Conservation (phyloP, 495 filamentous ascomycete species). For the Aspergillus wentii region DNA sequence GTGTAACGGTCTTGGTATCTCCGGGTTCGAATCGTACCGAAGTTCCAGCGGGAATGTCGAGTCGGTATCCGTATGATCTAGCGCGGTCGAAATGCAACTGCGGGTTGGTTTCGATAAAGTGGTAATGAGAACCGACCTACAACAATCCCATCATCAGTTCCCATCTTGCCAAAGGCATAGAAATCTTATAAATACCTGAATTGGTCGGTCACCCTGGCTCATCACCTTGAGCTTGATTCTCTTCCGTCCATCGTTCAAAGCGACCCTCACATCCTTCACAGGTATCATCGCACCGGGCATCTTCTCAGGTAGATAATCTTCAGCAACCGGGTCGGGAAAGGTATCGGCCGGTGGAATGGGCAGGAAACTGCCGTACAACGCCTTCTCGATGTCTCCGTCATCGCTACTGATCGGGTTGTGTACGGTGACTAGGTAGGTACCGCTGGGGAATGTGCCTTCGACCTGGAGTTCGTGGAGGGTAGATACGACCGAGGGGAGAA, state of each 20-base stretch:
- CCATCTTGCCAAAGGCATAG: background rate
- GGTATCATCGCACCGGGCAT: conserved; percentile 77
- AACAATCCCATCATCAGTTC: background rate
- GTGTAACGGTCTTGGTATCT: conserved; percentile 84
- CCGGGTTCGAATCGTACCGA: conserved; percentile 95
- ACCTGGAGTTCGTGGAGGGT: conserved; percentile 82
- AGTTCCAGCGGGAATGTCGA: conserved; percentile 89
- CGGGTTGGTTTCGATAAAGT: conserved; percentile 92
- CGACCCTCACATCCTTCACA: conserved; percentile 58
- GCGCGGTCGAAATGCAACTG: conserved; percentile 87
- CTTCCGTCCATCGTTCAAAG: conserved; percentile 69
- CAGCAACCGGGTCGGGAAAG: conserved; percentile 60
- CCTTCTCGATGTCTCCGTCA: conserved; percentile 80
- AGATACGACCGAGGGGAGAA: conserved; percentile 72
- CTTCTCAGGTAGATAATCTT: conserved; percentile 57
- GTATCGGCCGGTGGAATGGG: conserved; percentile 64
- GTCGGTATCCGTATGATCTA: conserved; percentile 74
- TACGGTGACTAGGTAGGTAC: conserved; percentile 93
- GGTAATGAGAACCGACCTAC: conserved; percentile 88
- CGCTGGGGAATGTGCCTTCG: conserved; percentile 87
- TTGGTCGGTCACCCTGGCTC: conserved; percentile 85
- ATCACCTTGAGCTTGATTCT: conserved; percentile 71
- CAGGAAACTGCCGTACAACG: conserved; percentile 89
- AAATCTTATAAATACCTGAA: conserved; percentile 75
- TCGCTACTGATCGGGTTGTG: conserved; percentile 84